Base-by-base conservation (phyloP, 768 basidiomycete species). In the Phanerochaete carnosa region DNA sequence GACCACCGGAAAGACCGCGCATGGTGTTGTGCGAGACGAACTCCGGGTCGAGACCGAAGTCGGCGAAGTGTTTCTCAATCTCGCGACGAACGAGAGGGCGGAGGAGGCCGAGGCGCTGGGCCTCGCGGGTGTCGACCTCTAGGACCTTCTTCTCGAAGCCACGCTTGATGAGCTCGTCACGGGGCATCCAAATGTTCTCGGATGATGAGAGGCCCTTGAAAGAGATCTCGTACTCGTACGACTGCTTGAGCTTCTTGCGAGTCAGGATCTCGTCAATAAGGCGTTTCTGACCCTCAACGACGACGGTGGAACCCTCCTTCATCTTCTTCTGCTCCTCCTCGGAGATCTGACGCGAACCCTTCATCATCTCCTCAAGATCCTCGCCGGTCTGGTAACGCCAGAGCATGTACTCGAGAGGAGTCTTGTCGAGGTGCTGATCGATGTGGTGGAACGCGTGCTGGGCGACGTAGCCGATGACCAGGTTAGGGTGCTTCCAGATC, bases 311-410 rank as follows among this genome's bases (percentile, higher is more conserved):
- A 29, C 95, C 95, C 69, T 98, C 95, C 83, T 95, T 92, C 95
- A 98, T 98, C 87, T 94, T 96, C 80, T 92, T 76, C 63, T 79
- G 77, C 76, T 98, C 95, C 74, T 91, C 94, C 58, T 89, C 93
- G 63, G 84, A 80, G 75, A 98, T 92, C 76, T 88, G 82, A 66
- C 94, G 90, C 75, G 76, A 87, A 60, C 92, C 94, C 85, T 97
- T 98, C 78, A 78, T 79, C 86, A 98, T 84, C 81, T 97, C 95
- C 79, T 98, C 95, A 74, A 97, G 77, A 82, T 98, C 95, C 77
- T 98, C 95, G 75, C 95, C 95, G 61, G 95, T 98, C 85, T 98
- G 95, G 87, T 97, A 98, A 79, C 95, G 95, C 95, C 95, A 98
- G 66, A 98, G 80, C 93, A 98, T 94, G 84, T 98, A 98, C 80